Evolutionary conservation across 305 asterid genomes (phyloP), one percentile per base, ranked within the genome.

Genomic region (Rubia occidens): DNA sequence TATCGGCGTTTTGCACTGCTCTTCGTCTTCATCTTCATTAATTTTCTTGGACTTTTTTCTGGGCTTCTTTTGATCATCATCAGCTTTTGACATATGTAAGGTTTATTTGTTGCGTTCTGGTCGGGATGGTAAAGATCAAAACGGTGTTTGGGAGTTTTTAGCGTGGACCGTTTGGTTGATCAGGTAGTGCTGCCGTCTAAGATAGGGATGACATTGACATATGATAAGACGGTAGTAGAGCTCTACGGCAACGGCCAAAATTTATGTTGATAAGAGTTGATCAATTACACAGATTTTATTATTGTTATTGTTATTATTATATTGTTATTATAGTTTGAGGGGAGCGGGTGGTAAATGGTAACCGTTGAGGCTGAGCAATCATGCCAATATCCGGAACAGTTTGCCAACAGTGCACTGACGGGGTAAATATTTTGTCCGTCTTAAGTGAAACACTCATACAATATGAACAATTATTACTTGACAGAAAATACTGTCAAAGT

Each of bases 1-100:
- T n/a, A n/a, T n/a, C n/a, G 63, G 63, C 17, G 63, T 59, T 26
- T 59, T 59, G 63, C 63, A 59, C 58, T 51, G 58, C 39, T 59
- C 63, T 1, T 59, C 40, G 2, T 24, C 40, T 11, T 53, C 21
- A 14, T 59, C 62, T 8, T 56, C 14, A 21, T 56, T 21, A 56
- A 9, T 13, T 56, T 21, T 56, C 35, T 21, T 20, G 37, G 32
- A 20, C 32, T 21, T 56, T 9, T 56, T 56, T 20, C 32, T 56
- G 62, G 62, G 62, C 37, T 56, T 56, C 37, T 56, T 56, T 8
- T 56, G 62, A 56, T 56, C 62, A 51, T 17, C 58, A 0, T 56
- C 62, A 58, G 63, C 63, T 58, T 26, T 59, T n/a, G 63, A 59
- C 63, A 59, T 59, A 26, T 10, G 40, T 59, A 59, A 51, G 58